Base-by-base conservation (phyloP, 495 filamentous ascomycete genomes). In the Aspergillus homomorphus region DNA sequence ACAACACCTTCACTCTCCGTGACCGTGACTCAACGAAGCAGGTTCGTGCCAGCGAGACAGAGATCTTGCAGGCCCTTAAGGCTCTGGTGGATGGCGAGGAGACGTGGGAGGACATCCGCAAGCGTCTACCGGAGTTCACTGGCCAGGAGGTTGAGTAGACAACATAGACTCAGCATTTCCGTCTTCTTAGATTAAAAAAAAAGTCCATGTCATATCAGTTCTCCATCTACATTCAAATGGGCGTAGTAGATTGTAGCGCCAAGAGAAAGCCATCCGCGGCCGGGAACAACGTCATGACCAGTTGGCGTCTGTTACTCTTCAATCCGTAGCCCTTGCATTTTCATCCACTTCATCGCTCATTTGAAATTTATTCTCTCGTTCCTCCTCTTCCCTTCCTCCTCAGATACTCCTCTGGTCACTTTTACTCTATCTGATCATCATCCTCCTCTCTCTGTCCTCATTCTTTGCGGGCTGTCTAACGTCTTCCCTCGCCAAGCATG, bases 21-120 rank as follows among this genome's bases (percentile, higher is more conserved):
- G 87, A 89, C 62, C 81, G 84, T 24, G 86, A 89, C 66, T 77
- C 76, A 22, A 90, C 82, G 56, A 82, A 82, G 68, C 87, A 89
- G 71, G 85, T 89, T 26, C 78, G 86, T 38, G 82, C 83, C 23
- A 77, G 76, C 45, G 80, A 88, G 66, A 84, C 87, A n/a, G 84
- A 86, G 59, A 84, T 90, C 57, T 63, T 85, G 53, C 69, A 78
- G 59, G 86, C 86, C 45, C 69, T 89, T 56, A 81, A 78, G 72
- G 81, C 73, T 43, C 69, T 89, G 51, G 78, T 82, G 22, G 82
- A 85, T 30, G 85, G 84, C 22, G 76, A 77, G 30, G 85, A 89
- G 76, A 80, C 77, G 45, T 90, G 87, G 87, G 75, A 74, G 64
- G 82, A 87, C 70, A 71, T 89, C 42, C 61, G 74, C 48, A 73